Base-by-base conservation (phyloP, 768 basidiomycete species). In the Candolleomyces eurysporus region DNA sequence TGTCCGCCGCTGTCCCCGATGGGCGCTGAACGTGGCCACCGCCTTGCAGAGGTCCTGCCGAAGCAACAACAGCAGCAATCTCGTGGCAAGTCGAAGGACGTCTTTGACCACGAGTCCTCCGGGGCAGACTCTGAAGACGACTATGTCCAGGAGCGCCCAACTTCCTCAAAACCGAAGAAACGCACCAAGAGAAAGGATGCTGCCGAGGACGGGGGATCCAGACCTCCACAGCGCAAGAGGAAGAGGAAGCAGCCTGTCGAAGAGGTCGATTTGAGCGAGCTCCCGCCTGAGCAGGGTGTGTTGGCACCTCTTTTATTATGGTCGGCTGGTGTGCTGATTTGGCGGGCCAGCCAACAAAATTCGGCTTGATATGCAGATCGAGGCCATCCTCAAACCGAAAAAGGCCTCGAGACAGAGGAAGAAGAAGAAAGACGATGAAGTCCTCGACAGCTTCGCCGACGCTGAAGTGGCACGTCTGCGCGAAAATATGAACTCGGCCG, bases 401-500 rank as follows among this genome's bases (percentile, higher is more conserved):
- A 91, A 90, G 72, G 73, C 79, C 3, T 79, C 82, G 31, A 79
- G 89, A 16, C 83, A 79, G 43, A 85, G 86, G 65, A 94, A 92
- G 77, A 89, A 89, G 70, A 92, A 82, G 60, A 75, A 75, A n/a
- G 86, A 89, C 57, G 92, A 91, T 1, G 92, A 93, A 67, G 87
- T 87, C 11, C 75, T 97, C 40, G 96, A 98, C 69, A 84, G 83
- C 21, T 89, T 90, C 65, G 92, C 94, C 42, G 96, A 98, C 68
- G 92, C 92, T 61, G 90, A 96, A 67, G 93, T 98, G 42, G 89
- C 90, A 0, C 80, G 89, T n/a, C 79, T 98, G n/a, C 84, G 92
- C 31, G 91, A 94, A 65, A 76, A 85, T 40, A 98, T 99, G 96
- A 81, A 91, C 50, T 77, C 78, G 11, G 96, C 96, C 3, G 94